Percentiles rank a stretch among this genome's conserved stretches.
Conservation (phyloP, 2,329 filamentous ascomycete species). For the Fusarium setosum region DNA sequence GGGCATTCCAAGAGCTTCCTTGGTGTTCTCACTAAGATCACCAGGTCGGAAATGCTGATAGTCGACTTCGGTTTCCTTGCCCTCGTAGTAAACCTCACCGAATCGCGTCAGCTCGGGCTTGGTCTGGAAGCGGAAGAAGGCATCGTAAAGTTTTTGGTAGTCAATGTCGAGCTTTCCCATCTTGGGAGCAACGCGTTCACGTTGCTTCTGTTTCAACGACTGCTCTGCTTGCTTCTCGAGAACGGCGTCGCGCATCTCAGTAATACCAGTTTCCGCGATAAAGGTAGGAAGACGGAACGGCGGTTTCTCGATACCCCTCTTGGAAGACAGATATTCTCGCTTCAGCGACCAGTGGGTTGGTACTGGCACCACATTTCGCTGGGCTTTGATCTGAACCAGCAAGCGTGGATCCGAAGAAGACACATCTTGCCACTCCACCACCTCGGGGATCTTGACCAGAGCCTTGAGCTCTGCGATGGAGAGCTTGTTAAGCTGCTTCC, state of each 20-base stretch:
- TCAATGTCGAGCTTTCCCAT: conserved; percentile 98
- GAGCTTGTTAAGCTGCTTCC: conserved; percentile 90
- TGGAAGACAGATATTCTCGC: conserved; percentile 95
- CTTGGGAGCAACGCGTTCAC: conserved; percentile 93
- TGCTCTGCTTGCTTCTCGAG: conserved; percentile 96
- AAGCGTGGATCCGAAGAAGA: conserved; percentile 90
- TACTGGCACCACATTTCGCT: conserved; percentile 95
- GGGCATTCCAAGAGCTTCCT: conserved; percentile 93
- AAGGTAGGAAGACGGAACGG: conserved; percentile 94
- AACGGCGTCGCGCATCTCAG: conserved; percentile 97
- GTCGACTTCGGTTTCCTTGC: conserved; percentile 98
- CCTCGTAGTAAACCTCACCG: conserved; percentile 99
- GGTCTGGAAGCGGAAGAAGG: conserved; percentile 97
- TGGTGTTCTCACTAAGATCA: conserved; percentile 88
- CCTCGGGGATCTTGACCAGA: conserved; percentile 87
- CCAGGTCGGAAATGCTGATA: conserved; percentile 90
- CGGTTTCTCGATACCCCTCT: conserved; percentile 95
- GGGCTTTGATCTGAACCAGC: conserved; percentile 93
- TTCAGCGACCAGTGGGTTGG: conserved; percentile 96
- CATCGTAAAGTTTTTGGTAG: conserved; percentile 97
- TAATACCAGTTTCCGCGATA: conserved; percentile 96
- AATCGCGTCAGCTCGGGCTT: conserved; percentile 95
- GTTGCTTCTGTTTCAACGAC: conserved; percentile 92
- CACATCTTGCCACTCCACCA: conserved; percentile 97
- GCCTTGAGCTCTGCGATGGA: conserved; percentile 97